Evolutionary conservation across 805 yeast species (phyloP), one percentile per base, ranked within the genome.

Genomic region (Starmerella floricola): DNA sequence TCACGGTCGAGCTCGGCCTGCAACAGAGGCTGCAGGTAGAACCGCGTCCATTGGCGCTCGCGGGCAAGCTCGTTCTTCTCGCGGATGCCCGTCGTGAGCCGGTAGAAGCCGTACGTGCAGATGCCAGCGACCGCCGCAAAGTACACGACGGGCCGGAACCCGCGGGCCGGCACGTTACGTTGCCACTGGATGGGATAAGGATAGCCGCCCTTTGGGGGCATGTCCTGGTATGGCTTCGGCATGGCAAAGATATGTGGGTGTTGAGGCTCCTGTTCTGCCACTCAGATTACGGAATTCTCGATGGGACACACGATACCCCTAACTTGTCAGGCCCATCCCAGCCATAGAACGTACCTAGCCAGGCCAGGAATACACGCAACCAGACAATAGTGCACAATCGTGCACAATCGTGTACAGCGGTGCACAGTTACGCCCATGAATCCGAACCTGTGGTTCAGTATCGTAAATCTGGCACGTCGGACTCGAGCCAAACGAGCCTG

Each of bases 201-300:
- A 38, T 84, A 83, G 48, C 94, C 94, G 44, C 82, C 84, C 54
- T 73, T 67, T 44, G 94, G 94, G 56, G 94, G 94, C 57, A 84
- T 65, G 57, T 84, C 94, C 69, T 84, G 94, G 30, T 45, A 47
- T 31, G 46, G 43, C 21, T 40, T 42, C 31, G 45, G 10, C 50
- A 41, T 42, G n/a, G 15, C 21, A 4, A 18, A 1, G 31, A 8
- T 27, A 8, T 12, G n/a, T 21, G 20, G 28, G 12, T 29, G 20
- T 13, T 38, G 39, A 24, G 15, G 19, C 17, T 6, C 38, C 20
- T 34, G 21, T 40, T 20, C 33, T 16, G 20, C 11, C 21, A 34
- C 40, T 29, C 23, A 36, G 36, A 38, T 38, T 38, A 21, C 26
- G 19, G 20, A 18, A 8, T 18, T 5, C 4, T 6, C 19, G 12